These are phyloP conservation scores for Phytopythium ostracodes DNA, from an alignment of 352 stramenopile genomes.

Conservation along the genomic window DNA sequence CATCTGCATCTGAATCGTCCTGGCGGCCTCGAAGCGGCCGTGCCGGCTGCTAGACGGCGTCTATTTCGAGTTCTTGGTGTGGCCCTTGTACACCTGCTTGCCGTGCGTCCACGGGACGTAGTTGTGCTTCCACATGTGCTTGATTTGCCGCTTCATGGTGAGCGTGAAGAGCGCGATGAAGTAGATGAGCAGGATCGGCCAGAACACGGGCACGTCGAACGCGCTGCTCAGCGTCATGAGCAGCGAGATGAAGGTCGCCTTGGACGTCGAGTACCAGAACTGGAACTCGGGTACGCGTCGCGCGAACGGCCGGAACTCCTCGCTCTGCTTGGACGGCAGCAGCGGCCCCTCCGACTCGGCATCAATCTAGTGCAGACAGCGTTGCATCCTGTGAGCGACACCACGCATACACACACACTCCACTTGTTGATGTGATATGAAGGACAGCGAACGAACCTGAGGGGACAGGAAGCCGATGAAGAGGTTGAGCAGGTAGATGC, in stretches of 20 bases:
- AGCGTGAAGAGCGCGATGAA: conserved; percentile 98
- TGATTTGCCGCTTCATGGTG: conserved; percentile 99
- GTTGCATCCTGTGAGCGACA: too few species aligned
- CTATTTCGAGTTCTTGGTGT: conserved; percentile 78
- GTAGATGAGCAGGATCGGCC: conserved; percentile 99
- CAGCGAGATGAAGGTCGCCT: conserved; percentile 90
- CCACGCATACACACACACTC: too few species aligned
- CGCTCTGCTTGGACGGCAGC: conserved; percentile 88
- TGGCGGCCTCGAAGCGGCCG: not conserved
- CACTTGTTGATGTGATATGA: too few species aligned
- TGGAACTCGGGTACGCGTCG: conserved; percentile 97
- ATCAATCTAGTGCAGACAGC: too few species aligned
- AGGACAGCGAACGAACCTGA: too few species aligned
- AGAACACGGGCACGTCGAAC: conserved; percentile 99
- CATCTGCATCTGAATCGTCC: not conserved
- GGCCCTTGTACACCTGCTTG: conserved; percentile 94
- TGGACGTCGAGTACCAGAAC: conserved; percentile 95
- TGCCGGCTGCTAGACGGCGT: conserved; percentile 12
- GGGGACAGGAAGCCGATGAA: conserved; percentile 99
- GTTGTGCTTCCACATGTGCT: conserved; percentile 99
- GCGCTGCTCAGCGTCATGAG: conserved; percentile 98
- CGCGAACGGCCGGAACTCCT: conserved; percentile 91
- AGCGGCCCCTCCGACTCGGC: conserved; percentile 83
- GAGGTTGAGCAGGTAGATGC: conserved; percentile 99
- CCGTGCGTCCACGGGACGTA: conserved; percentile 97